phyloP scores from a whole-genome alignment of 495 filamentous ascomycete genomes.

The Neurospora cerealis region DNA sequence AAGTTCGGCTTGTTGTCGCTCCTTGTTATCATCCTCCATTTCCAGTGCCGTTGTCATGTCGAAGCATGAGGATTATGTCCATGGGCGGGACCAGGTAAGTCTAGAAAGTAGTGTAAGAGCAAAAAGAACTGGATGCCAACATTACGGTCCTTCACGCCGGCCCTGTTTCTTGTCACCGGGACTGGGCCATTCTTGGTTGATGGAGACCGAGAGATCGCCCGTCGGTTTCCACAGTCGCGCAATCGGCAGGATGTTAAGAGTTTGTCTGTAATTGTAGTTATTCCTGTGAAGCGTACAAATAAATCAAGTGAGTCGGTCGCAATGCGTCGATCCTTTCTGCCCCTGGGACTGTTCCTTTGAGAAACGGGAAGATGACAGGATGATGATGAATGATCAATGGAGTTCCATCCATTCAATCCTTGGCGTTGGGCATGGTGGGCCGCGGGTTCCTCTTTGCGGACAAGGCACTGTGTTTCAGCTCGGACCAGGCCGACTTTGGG shows the following conservation, averaged over 20 bases:
- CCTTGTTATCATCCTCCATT: conserved; percentile 47
- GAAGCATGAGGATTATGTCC: not conserved
- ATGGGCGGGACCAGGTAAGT: not conserved
- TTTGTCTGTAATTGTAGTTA: not conserved
- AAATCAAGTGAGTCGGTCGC: not conserved
- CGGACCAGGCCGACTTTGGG: not conserved
- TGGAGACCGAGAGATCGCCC: not conserved
- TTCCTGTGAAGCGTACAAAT: not conserved
- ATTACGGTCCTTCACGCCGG: not conserved
- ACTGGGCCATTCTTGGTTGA: not conserved
- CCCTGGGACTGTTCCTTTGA: not conserved
- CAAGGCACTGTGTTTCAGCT: not conserved
- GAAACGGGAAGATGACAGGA: not conserved
- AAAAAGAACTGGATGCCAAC: not conserved
- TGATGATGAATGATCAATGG: not conserved
- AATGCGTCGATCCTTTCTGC: not conserved
- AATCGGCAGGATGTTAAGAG: not conserved
- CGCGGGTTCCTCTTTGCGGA: not conserved
- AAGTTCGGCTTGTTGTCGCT: conserved; percentile 24
- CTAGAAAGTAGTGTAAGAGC: not conserved
- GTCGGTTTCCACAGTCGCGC: not conserved
- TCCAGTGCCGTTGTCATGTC: conserved; percentile 1
- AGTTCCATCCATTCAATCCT: not conserved
- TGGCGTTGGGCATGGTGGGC: not conserved
- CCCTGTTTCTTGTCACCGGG: not conserved